Percentiles rank a stretch among this genome's conserved stretches.
Conservation (phyloP, 2,329 filamentous ascomycete genomes). For the Fusarium sp. region DNA sequence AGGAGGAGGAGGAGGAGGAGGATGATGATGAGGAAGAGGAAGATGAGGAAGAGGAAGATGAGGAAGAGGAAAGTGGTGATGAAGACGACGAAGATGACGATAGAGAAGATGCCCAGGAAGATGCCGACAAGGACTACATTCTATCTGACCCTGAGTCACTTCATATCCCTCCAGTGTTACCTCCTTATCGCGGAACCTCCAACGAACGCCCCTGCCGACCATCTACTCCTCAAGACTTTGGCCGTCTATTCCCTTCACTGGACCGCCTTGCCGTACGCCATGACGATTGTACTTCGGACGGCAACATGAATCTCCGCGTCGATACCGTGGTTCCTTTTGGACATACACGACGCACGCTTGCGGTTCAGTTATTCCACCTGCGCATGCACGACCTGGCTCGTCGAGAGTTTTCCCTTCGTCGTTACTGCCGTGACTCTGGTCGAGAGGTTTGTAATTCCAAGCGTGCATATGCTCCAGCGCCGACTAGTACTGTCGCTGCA, state of each 20-base stretch:
- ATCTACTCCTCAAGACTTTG: conserved; percentile 84
- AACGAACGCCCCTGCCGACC: conserved; percentile 72
- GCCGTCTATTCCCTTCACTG: conserved; percentile 84
- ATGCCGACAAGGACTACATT: conserved; percentile 40
- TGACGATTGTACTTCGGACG: conserved; percentile 88
- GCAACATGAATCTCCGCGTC: conserved; percentile 95
- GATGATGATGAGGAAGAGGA: conserved; percentile 34
- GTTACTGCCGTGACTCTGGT: conserved; percentile 92
- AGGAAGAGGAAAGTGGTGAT: conserved; percentile 31
- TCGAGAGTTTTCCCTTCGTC: conserved; percentile 87
- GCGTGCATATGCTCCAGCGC: conserved; percentile 64
- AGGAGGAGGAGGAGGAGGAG: conserved; percentile 31
- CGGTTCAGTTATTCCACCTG: conserved; percentile 85
- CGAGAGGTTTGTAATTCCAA: conserved; percentile 90
- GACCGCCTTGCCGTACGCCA: conserved; percentile 85
- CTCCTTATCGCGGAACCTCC: conserved; percentile 68
- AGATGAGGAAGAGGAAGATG: conserved; percentile 29
- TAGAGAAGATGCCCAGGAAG: conserved; percentile 40
- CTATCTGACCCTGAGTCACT: conserved; percentile 42
- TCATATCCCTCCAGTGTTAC: conserved; percentile 60
- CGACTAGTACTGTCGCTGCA: conserved; percentile 38
- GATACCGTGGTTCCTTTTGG: conserved; percentile 75
- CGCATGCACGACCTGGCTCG: conserved; percentile 91
- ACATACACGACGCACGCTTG: conserved; percentile 70
- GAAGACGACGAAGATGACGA: conserved; percentile 50